These are phyloP conservation scores for Podaxis sp. DNA, from an alignment of 768 basidiomycete genomes.

Conservation along the genomic window DNA sequence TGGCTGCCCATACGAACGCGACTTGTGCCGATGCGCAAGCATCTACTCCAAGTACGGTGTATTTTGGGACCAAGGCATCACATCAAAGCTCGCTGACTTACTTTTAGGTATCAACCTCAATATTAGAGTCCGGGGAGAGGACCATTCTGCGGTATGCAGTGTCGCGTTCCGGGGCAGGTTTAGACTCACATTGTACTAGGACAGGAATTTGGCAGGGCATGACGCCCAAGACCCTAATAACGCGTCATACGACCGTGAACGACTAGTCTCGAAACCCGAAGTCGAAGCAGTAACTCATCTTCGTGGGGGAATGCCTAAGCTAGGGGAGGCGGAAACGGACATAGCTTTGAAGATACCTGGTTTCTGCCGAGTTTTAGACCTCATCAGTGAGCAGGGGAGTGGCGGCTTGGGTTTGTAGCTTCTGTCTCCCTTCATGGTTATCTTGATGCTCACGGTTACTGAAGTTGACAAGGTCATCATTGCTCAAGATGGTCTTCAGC, in stretches of 20 bases:
- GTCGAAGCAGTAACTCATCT: background rate
- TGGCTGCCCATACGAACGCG: background rate
- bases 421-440: background rate
- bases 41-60: background rate
- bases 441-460: background rate
- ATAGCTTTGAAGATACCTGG: background rate
- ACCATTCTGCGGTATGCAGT: background rate
- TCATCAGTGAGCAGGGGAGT: slow-evolving; percentile 25
- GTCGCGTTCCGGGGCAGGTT: background rate
- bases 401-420: slow-evolving; percentile 39
- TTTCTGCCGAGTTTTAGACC: slow-evolving; percentile 18
- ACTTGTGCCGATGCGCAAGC: background rate
- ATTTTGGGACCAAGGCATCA: background rate
- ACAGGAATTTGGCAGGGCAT: background rate
- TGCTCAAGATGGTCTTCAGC: slow-evolving; percentile 45
- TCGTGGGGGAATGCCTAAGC: background rate
- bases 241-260: background rate
- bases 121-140: background rate
- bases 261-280: background rate
- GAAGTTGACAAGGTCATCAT: slow-evolving; percentile 67
- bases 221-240: background rate
- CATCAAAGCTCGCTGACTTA: background rate
- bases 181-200: background rate
- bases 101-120: background rate
- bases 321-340: background rate